A percentile compares a stretch with the other conserved stretches of the same genome.
Evolutionary conservation across 768 basidiomycete species (phyloP).

Genomic region (Xerocomellus amylosporus): DNA sequence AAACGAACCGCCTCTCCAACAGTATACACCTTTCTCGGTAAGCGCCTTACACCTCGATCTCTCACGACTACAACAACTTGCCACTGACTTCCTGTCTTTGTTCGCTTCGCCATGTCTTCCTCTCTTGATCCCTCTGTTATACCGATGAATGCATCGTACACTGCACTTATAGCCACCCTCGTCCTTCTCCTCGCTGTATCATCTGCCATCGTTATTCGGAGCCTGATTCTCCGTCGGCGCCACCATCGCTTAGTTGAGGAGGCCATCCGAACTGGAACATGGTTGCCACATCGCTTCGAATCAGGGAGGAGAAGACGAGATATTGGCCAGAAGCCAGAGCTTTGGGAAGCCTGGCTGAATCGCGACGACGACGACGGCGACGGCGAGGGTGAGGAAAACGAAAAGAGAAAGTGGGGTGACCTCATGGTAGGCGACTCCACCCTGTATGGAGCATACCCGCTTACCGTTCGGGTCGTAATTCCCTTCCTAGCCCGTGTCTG

Average conservation of each 20-base stretch:
- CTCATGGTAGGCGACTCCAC: conserved; percentile 24
- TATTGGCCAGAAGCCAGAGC: conserved; percentile 29
- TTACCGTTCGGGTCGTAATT: background rate
- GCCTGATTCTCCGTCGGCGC: conserved; percentile 59
- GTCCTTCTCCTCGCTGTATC: conserved; percentile 67
- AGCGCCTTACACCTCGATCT: conserved; percentile 1
- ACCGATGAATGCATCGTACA: conserved; percentile 28
- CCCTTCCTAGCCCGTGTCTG: conserved; percentile 23
- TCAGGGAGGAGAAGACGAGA: conserved; percentile 24
- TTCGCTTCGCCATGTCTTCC: conserved; percentile 19
- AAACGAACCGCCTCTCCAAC: conserved; percentile 1
- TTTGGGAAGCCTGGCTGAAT: conserved; percentile 31
- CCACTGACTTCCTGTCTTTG: background rate
- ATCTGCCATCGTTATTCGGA: conserved; percentile 62
- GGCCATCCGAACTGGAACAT: conserved; percentile 63
- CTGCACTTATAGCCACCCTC: conserved; percentile 58
- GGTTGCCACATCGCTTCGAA: conserved; percentile 38
- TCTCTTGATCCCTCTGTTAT: background rate
- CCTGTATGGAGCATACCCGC: background rate
- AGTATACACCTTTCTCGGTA: conserved; percentile 36
- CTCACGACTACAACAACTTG: background rate
- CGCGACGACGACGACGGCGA: conserved; percentile 8
- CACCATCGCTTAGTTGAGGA: conserved; percentile 58
- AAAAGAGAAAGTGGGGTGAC: conserved; percentile 28
- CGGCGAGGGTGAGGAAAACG: conserved; percentile 1